Percentiles rank a stretch among this genome's conserved stretches.
Evolutionary conservation across 2,329 filamentous ascomycete species (phyloP).

Genomic region (Colletotrichum endophyticum): DNA sequence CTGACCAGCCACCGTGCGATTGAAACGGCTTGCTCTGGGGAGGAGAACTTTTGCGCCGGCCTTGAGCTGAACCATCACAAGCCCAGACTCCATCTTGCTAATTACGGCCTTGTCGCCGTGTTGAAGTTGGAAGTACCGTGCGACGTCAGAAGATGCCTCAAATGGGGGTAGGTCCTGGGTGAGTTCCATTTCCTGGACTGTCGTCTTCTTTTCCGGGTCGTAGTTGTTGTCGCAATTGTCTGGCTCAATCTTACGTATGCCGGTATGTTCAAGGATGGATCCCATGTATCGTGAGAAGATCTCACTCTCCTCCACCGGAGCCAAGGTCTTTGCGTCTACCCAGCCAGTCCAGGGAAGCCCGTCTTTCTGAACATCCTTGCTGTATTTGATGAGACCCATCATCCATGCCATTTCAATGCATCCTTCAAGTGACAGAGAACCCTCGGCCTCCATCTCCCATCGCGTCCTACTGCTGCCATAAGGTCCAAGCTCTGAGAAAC

Average conservation of each 20-base stretch:
- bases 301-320: conserved; percentile 97
- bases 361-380: conserved; percentile 86
- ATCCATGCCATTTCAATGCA: conserved; percentile 99
- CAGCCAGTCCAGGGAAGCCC: conserved; percentile 95
- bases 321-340: conserved; percentile 91
- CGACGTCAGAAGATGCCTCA: conserved; percentile 94
- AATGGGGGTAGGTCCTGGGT: conserved; percentile 97
- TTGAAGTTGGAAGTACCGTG: conserved; percentile 93
- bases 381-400: conserved; percentile 99
- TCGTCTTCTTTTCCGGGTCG: conserved; percentile 96
- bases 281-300: conserved; percentile 97
- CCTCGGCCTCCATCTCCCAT: conserved; percentile 99
- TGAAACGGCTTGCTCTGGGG: conserved; percentile 94
- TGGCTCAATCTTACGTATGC: conserved; percentile 96
- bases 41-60: conserved; percentile 95
- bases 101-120: conserved; percentile 96
- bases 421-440: conserved; percentile 94
- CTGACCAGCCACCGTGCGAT: conserved; percentile 95
- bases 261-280: conserved; percentile 91
- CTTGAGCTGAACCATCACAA: conserved; percentile 91
- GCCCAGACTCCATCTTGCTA: conserved; percentile 93
- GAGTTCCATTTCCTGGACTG: conserved; percentile 93
- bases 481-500: conserved; percentile 92
- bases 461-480: conserved; percentile 98
- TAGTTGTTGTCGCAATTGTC: conserved; percentile 70